Evolutionary conservation across 2,329 filamentous ascomycete genomes (phyloP).

Genomic region (Chalaropsis thielavioides): DNA sequence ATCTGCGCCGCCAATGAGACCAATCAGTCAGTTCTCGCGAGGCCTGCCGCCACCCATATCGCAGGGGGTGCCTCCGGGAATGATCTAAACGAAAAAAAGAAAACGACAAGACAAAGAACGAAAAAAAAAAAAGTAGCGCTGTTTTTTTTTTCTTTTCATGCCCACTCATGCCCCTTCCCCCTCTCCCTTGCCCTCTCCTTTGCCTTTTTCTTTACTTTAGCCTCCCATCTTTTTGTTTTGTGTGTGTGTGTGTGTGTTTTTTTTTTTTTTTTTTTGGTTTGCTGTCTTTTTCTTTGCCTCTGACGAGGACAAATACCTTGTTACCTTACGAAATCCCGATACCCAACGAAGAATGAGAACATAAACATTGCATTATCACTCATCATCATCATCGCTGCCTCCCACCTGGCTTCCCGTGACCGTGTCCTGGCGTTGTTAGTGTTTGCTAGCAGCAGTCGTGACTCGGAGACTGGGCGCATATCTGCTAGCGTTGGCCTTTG

Average conservation of each 20-base stretch:
- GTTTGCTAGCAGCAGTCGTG: no score
- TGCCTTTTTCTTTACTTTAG: neutral
- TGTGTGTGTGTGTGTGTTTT: slow-evolving; percentile 8
- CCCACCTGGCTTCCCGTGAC: neutral
- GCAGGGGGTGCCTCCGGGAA: slow-evolving; percentile 11
- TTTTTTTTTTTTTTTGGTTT: slow-evolving; percentile 12
- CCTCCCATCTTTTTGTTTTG: neutral
- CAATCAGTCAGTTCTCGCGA: slow-evolving; percentile 5
- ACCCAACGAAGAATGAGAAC: slow-evolving; percentile 16
- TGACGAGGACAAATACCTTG: neutral
- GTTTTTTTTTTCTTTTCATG: neutral
- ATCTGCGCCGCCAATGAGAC: slow-evolving; percentile 21
- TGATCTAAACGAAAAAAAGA: slow-evolving; percentile 8
- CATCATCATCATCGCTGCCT: neutral
- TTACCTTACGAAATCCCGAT: slow-evolving; percentile 13
- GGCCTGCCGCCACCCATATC: slow-evolving; percentile 10
- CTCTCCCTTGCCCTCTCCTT: neutral
- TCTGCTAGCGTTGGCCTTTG: neutral
- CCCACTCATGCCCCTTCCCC: neutral
- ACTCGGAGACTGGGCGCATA: neutral
- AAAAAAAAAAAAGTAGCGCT: neutral
- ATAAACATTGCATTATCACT: neutral
- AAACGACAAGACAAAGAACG: neutral
- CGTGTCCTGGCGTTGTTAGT: no score
- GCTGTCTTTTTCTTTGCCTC: slow-evolving; percentile 8